These are phyloP conservation scores for Trypanosoma vivax DNA, from an alignment of 208 protist species.

Conservation along the genomic window DNA sequence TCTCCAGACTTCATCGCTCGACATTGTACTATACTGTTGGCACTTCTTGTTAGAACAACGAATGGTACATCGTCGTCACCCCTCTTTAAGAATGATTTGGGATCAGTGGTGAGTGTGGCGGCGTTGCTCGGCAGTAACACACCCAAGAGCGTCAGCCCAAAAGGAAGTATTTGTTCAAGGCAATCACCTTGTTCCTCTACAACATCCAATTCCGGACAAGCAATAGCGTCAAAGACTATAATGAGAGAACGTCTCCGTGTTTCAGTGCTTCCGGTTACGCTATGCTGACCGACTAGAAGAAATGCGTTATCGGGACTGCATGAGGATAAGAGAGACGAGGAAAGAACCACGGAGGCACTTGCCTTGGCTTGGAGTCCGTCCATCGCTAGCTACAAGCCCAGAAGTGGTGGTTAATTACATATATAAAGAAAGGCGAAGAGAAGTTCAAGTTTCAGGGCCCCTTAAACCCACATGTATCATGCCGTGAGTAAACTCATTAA, in stretches of 20 bases:
- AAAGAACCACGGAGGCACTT: conserved; percentile 18
- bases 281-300: conserved; percentile 17
- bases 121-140: conserved; percentile 7
- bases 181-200: conserved; percentile 65
- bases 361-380: neutral
- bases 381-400: no score
- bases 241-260: neutral
- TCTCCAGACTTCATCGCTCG: conserved; percentile 7
- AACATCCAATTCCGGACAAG: conserved; percentile 35
- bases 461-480: no score
- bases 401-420: no score
- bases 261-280: neutral
- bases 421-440: no score
- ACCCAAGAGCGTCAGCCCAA: conserved; percentile 54
- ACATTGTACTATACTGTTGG: neutral
- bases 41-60: neutral
- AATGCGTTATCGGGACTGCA: neutral
- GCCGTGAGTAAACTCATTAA: no score
- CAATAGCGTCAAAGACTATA: conserved; percentile 33
- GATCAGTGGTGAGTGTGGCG: neutral
- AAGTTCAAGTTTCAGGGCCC: no score
- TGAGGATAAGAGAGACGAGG: conserved; percentile 1
- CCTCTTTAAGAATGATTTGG: conserved; percentile 1
- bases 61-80: neutral
- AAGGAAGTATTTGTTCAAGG: conserved; percentile 57